Conservation (phyloP, 2,329 filamentous ascomycete species). For the Ophiostoma himal-ulmi region DNA sequence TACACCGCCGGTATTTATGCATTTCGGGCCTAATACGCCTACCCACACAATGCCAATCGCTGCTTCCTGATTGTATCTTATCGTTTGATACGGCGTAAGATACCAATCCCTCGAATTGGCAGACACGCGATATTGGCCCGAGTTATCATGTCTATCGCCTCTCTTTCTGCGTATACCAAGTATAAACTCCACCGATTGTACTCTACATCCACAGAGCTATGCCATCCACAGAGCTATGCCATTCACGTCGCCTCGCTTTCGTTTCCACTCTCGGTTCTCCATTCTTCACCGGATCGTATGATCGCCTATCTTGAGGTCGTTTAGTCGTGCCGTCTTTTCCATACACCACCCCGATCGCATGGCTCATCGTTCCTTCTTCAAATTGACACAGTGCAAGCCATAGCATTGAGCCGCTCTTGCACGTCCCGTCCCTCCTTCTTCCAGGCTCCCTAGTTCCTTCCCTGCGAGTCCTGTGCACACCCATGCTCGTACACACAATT, state of each 20-base stretch:
- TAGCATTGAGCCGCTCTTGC: background rate
- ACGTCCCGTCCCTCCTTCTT: background rate
- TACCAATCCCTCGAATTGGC: background rate
- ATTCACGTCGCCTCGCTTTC: background rate
- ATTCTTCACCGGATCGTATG: background rate
- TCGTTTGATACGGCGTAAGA: too few species aligned
- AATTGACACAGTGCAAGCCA: background rate
- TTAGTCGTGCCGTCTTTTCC: background rate
- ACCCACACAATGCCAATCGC: conserved; percentile 5
- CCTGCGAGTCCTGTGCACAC: background rate
- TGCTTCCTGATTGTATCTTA: background rate
- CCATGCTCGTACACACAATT: background rate
- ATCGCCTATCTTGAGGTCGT: background rate
- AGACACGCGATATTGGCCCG: background rate
- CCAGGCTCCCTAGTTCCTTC: background rate
- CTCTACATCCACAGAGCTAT: background rate
- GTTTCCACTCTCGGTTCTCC: background rate
- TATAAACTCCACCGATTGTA: background rate
- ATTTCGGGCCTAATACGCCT: background rate
- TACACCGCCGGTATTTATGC: background rate
- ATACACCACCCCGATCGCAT: background rate
- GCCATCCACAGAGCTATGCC: background rate
- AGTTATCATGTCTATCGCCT: background rate
- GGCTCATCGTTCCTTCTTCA: background rate
- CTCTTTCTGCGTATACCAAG: background rate